Percentiles rank a stretch among this genome's conserved stretches.
Conservation (phyloP, 768 basidiomycete genomes). For the Suillus fuscotomentosus region DNA sequence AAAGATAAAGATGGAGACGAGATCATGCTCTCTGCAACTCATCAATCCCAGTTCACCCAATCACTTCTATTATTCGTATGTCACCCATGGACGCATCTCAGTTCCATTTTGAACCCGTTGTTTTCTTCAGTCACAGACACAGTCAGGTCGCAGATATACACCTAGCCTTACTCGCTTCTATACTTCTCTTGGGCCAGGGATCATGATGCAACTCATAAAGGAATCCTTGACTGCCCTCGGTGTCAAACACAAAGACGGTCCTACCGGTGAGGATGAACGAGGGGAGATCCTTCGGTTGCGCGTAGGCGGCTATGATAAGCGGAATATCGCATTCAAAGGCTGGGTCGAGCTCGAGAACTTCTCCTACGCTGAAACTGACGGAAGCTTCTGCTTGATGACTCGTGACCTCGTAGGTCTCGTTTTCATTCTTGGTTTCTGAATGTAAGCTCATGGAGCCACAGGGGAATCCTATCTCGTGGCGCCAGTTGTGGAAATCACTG, state of each 20-base stretch:
- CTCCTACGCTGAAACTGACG: constrained; percentile 41
- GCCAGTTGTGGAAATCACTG: constrained; percentile 68
- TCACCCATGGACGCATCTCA: constrained; percentile 11
- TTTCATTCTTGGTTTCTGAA: not conserved
- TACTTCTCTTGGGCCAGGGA: constrained; percentile 50
- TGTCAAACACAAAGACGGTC: constrained; percentile 49
- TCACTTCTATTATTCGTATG: constrained; percentile 79
- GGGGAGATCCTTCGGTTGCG: constrained; percentile 39
- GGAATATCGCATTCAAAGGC: constrained; percentile 68
- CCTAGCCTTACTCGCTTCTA: constrained; percentile 85
- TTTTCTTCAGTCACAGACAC: constrained; percentile 72
- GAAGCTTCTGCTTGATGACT: constrained; percentile 70
- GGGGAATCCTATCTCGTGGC: constrained; percentile 81
- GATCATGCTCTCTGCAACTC: constrained; percentile 55
- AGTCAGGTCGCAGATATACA: constrained; percentile 67
- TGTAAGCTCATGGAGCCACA: constrained; percentile 23
- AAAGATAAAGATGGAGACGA: constrained; percentile 58
- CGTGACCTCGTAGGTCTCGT: constrained; percentile 57
- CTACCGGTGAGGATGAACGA: constrained; percentile 16
- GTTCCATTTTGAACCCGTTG: not conserved
- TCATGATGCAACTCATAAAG: constrained; percentile 53
- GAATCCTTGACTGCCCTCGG: constrained; percentile 48
- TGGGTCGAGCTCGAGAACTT: constrained; percentile 74
- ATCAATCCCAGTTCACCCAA: constrained; percentile 75
- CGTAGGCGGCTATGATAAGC: constrained; percentile 67